Evolutionary conservation across 2,329 filamentous ascomycete species (phyloP), one percentile per base, ranked within the genome.

Genomic region (Aspergillus sergii): DNA sequence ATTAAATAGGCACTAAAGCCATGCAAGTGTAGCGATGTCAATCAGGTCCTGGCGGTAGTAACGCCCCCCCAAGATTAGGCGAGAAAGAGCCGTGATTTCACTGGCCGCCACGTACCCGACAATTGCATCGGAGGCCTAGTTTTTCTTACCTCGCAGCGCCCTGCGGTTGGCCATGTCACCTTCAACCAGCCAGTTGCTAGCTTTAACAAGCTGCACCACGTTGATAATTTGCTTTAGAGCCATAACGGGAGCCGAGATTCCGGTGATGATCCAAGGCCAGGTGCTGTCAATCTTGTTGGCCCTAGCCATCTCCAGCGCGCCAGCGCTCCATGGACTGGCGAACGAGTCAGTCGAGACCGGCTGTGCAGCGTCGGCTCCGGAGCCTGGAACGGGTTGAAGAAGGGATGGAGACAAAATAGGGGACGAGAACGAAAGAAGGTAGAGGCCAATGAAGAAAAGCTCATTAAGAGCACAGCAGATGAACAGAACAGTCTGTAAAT

Each of bases 371-470:
- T 85, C 85, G 46, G 88, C 83, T 19, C 60, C 62, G 10, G 32
- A 54, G 23, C 62, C 64, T 26, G 56, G 59, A 14, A 62, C 54
- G 14, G 87, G 83, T 71, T 88, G 82, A 61, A 90, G 88, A 58
- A 98, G 90, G 62, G 92, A 92, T 1, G 95, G 94, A 1, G 93
- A 95, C 60, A 98, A 88, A 43, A 89, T 87, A 2, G 94, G 94
- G 62, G 92, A 96, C 63, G 92, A 96, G 85, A 99, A 99, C 72
- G 94, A 97, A 64, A 99, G 90, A 59, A 99, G 91, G 82, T 99
- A 99, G 66, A 99, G 88, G 34, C 93, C 94, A 76, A 99, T 97
- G 85, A 99, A 99, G 86, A 97, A 99, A 68, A 94, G 82, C 81
- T 99, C 95, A 79, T 99, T 99, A 69, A 96, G 82, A 62, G 88